Evolutionary conservation across 768 basidiomycete genomes (phyloP).

Genomic region (Rhizopogon rudus): DNA sequence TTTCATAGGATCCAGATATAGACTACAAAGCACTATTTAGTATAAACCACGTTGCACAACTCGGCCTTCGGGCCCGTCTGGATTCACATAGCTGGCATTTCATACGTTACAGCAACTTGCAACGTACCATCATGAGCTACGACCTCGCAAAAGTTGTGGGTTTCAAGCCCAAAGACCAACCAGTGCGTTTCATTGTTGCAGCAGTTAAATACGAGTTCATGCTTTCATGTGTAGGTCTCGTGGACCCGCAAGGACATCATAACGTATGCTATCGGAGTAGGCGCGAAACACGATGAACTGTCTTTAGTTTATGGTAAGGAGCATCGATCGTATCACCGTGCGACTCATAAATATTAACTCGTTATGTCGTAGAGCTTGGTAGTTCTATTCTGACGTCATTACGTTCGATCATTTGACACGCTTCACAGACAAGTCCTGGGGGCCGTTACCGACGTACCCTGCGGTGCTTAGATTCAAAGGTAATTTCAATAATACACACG

Average conservation of each 20-base stretch:
- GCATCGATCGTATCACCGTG: not conserved
- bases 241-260: slow-evolving; percentile 86
- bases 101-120: too few relatives aligned
- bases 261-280: slow-evolving; percentile 75
- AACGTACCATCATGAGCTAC: slow-evolving; percentile 34
- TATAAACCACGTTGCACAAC: too few relatives aligned
- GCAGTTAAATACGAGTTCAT: not conserved
- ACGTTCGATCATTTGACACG: not conserved
- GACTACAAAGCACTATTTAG: too few relatives aligned
- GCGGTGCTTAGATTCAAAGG: slow-evolving; percentile 75
- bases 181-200: slow-evolving; percentile 35
- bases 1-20: too few relatives aligned
- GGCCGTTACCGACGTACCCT: slow-evolving; percentile 82
- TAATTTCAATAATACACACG: slow-evolving; percentile 9
- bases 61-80: too few relatives aligned
- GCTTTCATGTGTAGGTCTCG: slow-evolving; percentile 46
- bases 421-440: slow-evolving; percentile 55
- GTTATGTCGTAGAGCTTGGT: slow-evolving; percentile 45
- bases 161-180: slow-evolving; percentile 42
- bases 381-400: not conserved
- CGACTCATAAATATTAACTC: not conserved
- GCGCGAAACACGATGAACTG: slow-evolving; percentile 72
- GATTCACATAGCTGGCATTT: too few relatives aligned
- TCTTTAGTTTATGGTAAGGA: slow-evolving; percentile 65
- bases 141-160: slow-evolving; percentile 70